A percentile compares a stretch with the other conserved stretches of the same genome.
Evolutionary conservation across 148 eudicot species (phyloP).

Genomic region (Spergularia bocconei): DNA sequence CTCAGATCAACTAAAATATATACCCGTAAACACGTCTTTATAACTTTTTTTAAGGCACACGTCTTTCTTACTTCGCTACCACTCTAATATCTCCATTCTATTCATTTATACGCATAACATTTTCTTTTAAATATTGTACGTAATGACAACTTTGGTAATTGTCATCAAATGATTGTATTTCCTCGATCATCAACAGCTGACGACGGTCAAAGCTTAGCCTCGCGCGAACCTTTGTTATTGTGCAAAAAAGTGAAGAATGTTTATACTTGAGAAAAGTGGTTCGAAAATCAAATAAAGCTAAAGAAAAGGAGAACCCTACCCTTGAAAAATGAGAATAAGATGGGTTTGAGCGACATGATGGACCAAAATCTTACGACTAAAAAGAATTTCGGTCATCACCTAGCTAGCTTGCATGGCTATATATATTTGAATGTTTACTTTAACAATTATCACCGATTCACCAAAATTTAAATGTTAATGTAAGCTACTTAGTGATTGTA

Average conservation of each 20-base stretch:
- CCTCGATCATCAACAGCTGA: slow-evolving; percentile 20
- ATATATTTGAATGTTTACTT: not conserved
- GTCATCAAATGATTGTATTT: not conserved
- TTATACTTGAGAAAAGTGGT: slow-evolving; percentile 13
- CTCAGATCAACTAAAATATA: too few relatives aligned
- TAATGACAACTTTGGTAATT: slow-evolving; percentile 12
- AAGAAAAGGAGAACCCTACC: slow-evolving; percentile 1
- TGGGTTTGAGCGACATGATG: slow-evolving; percentile 9
- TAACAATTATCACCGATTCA: too few relatives aligned
- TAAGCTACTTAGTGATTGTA: too few relatives aligned
- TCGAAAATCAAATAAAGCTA: slow-evolving; percentile 10
- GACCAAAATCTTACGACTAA: slow-evolving; percentile 18
- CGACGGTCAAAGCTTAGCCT: slow-evolving; percentile 38
- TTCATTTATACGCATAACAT: too few relatives aligned
- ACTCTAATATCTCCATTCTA: too few relatives aligned
- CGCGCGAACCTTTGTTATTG: slow-evolving; percentile 28
- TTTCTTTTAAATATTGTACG: too few relatives aligned
- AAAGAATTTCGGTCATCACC: slow-evolving; percentile 11
- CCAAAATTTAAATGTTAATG: too few relatives aligned
- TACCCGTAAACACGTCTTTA: too few relatives aligned
- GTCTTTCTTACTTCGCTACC: too few relatives aligned
- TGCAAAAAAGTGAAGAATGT: slow-evolving; percentile 28
- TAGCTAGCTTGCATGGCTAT: slow-evolving; percentile 28
- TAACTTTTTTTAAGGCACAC: too few relatives aligned
- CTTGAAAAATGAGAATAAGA: slow-evolving; percentile 32